A percentile compares a stretch with the other conserved stretches of the same genome.
Conservation (phyloP, 2,329 filamentous ascomycete species). For the Hyphodiscus sp. region DNA sequence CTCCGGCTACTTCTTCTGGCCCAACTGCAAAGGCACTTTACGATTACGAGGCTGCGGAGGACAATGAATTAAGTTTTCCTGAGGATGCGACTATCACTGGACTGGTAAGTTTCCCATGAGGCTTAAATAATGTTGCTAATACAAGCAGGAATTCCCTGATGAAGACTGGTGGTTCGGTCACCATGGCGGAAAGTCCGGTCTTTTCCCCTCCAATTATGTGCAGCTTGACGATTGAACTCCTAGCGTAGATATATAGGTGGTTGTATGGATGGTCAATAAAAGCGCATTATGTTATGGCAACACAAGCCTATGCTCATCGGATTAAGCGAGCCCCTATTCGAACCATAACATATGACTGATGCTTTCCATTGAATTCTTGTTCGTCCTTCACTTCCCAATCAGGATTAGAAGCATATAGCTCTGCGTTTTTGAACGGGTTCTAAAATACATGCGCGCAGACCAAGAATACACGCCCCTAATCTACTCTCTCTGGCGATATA, state of each 20-base stretch:
- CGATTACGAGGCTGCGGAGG: slow-evolving; percentile 95
- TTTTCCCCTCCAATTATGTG: slow-evolving; percentile 77
- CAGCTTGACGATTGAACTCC: slow-evolving; percentile 37
- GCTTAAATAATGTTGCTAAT: slow-evolving; percentile 6
- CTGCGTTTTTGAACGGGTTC: too few relatives aligned
- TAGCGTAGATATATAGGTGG: neutral
- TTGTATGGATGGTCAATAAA: neutral
- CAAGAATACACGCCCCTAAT: too few relatives aligned
- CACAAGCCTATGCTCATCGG: neutral
- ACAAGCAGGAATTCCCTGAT: slow-evolving; percentile 79
- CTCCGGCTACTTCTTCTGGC: slow-evolving; percentile 33
- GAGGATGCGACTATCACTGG: slow-evolving; percentile 78
- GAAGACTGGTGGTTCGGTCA: slow-evolving; percentile 98
- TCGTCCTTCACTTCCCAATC: too few relatives aligned
- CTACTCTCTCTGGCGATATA: too few relatives aligned
- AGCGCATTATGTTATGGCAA: neutral
- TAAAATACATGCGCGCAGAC: too few relatives aligned
- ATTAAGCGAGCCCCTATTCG: neutral
- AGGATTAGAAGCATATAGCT: too few relatives aligned
- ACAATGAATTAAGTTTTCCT: slow-evolving; percentile 82
- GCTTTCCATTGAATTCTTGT: neutral
- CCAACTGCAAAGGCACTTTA: slow-evolving; percentile 80
- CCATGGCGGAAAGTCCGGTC: slow-evolving; percentile 69
- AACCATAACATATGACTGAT: neutral
- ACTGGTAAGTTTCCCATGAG: slow-evolving; percentile 50